Conservation (phyloP, 352 stramenopile species). For the Pythium pyrilobum region DNA sequence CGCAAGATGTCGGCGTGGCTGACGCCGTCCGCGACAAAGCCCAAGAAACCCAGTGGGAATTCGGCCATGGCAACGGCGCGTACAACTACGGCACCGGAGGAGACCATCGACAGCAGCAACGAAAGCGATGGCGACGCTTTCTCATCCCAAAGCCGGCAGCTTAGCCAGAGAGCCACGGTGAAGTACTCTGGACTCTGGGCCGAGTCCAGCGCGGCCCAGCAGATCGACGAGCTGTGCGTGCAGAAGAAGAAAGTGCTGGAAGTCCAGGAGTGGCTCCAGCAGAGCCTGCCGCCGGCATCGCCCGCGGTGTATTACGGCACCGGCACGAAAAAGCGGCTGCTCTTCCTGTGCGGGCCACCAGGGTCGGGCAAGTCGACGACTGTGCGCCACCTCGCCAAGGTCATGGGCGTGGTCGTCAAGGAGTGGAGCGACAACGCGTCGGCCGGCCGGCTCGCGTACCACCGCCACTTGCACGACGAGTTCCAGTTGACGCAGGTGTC, state of each 20-base stretch:
- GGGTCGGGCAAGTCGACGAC: conserved; percentile 80
- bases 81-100: conserved; percentile 25
- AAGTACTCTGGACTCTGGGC: conserved; percentile 32
- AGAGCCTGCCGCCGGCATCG: not conserved
- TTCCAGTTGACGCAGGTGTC: conserved; percentile 46
- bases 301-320: not conserved
- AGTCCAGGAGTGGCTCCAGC: conserved; percentile 52
- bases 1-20: conserved; percentile 21
- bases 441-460: conserved; percentile 44
- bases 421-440: conserved; percentile 74
- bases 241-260: conserved; percentile 83
- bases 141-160: not conserved
- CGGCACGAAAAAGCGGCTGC: conserved; percentile 39
- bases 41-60: not conserved
- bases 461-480: conserved; percentile 46
- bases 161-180: not conserved
- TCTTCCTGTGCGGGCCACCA: conserved; percentile 78
- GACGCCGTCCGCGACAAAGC: not conserved
- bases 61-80: conserved; percentile 21
- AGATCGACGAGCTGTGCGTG: conserved; percentile 65
- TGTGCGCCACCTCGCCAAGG: conserved; percentile 46
- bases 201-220: conserved; percentile 34
- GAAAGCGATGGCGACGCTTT: conserved; percentile 8
- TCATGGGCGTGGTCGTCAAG: conserved; percentile 43
- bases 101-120: conserved; percentile 22